phyloP scores from a whole-genome alignment of 1,284 basidiomycete species.

The Mycocalia duriaeana region DNA sequence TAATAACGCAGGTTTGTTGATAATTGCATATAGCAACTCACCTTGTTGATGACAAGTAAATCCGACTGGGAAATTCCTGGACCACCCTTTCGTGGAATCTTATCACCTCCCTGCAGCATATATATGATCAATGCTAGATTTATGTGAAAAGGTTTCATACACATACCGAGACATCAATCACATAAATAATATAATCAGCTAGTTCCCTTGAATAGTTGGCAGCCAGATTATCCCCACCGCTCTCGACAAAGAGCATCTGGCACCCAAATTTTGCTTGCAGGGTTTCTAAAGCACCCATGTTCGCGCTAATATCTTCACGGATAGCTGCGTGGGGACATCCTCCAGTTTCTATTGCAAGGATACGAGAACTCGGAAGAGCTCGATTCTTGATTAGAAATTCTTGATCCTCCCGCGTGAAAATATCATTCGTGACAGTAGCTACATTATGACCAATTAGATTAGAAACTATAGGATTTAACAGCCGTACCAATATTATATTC shows the following conservation, averaged over 20 bases:
- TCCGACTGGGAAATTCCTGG: constrained; percentile 96
- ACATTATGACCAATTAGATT: constrained; percentile 3
- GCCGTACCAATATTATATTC: constrained; percentile 72
- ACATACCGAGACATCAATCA: constrained; percentile 77
- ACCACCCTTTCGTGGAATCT: constrained; percentile 96
- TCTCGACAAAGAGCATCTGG: constrained; percentile 89
- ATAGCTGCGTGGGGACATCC: constrained; percentile 96
- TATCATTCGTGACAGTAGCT: constrained; percentile 96
- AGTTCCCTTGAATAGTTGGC: constrained; percentile 95
- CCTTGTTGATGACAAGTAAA: constrained; percentile 94
- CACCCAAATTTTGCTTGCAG: constrained; percentile 88
- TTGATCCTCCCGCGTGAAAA: constrained; percentile 96
- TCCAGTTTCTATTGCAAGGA: constrained; percentile 95
- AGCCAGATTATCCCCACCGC: constrained; percentile 92
- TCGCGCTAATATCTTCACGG: constrained; percentile 95
- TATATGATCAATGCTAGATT: neutral
- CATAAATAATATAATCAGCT: constrained; percentile 96
- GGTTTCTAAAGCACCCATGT: constrained; percentile 91
- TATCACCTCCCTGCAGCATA: constrained; percentile 78
- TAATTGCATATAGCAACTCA: constrained; percentile 21
- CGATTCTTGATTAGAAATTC: constrained; percentile 94
- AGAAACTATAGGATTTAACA: constrained; percentile 14
- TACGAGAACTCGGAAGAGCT: constrained; percentile 81
- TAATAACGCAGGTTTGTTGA: neutral
- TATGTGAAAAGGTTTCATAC: too few species aligned